Evolutionary conservation across 345 rosid species (phyloP), one percentile per base, ranked within the genome.

Genomic region (Excoecaria agallocha): DNA sequence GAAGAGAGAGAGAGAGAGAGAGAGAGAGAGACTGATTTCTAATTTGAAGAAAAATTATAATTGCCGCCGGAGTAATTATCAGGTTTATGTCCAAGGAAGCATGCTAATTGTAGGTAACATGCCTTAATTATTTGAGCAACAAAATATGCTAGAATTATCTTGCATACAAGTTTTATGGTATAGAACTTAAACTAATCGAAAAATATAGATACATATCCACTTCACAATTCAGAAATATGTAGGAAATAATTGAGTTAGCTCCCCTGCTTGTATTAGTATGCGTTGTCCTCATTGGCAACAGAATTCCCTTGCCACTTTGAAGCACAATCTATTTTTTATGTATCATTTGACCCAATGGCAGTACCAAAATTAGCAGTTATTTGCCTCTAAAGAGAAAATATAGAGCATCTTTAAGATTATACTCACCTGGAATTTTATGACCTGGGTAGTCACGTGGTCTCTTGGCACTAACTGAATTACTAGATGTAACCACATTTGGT

Each of bases 351-450:
- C 49, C 8, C 58, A 24, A 35, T 48, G 24, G 24, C 20, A 22
- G 8, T 22, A 46, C 52, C 57, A 50, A 72, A 7, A 7, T 49
- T 15, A 22, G 54, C 38, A 66, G 61, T n/a, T n/a, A 56, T 48
- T 71, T 69, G n/a, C 51, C 57, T 51, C 38, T n/a, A 48, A 54
- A 59, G 37, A 70, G 78, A 30, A n/a, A 69, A 38, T 38, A 66
- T 48, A 17, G 77, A 69, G 66, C 2, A 63, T 35, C 17, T n/a
- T 30, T 2, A 66, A 30, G 12, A 35, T 5, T 25, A 54, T 66
- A 30, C 88, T 68, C 59, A 94, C 98, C 98, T 84, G 94, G 76
- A 80, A 81, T 71, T n/a, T 76, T 81, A 68, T 78, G 86, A 60
- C 69, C 85, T 76, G 68, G 86, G 83, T 64, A 71, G 66, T 86